Evolutionary conservation across 345 rosid species (phyloP), one percentile per base, ranked within the genome.

Genomic region (Erysimum cheiranthoides): DNA sequence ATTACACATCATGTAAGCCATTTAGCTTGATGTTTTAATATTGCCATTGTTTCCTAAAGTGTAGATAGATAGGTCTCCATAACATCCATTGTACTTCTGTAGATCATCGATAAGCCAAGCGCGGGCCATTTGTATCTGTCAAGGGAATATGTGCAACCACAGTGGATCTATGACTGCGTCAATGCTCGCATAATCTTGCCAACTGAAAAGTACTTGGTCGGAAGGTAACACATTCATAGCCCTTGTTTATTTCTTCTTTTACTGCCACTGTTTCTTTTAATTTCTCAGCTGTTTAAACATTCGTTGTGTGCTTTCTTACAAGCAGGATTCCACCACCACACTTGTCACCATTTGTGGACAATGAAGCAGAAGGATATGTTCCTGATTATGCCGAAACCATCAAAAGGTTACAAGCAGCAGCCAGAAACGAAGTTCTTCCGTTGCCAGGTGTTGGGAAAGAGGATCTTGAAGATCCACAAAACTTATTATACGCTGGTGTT

Each of bases 331-430:
- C 93, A 57, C 97, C 97, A 5, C 97, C 99, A 1, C 99, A 90
- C 73, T 78, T 92, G 66, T 88, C 97, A 8, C 96, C 99, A 30
- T 92, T 92, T 83, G 91, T 95, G 50, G 88, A 92, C 81, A 85
- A 92, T 38, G 97, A 90, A 79, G 90, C 84, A 49, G 99, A 90
- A 79, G 97, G 97, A 38, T 95, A 92, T 66, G 81, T 84, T 54
- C 99, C 99, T 62, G 97, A 95, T 28, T 92, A 90, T 78, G 97
- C 96, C 11, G 94, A 88, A 82, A 86, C 90, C 50, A 88, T 92
- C 52, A 86, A 82, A 72, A 82, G 84, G 69, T 75, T 90, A 77
- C 89, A 89, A 83, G 86, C 93, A 81, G 97, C 97, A 72, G 88
- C 93, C 42, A 86, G 78, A 80, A 88, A 75, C 42, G 93, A 90